Evolutionary conservation across 139 green algal species (phyloP).

Genomic region (Ostreobium quekettii): DNA sequence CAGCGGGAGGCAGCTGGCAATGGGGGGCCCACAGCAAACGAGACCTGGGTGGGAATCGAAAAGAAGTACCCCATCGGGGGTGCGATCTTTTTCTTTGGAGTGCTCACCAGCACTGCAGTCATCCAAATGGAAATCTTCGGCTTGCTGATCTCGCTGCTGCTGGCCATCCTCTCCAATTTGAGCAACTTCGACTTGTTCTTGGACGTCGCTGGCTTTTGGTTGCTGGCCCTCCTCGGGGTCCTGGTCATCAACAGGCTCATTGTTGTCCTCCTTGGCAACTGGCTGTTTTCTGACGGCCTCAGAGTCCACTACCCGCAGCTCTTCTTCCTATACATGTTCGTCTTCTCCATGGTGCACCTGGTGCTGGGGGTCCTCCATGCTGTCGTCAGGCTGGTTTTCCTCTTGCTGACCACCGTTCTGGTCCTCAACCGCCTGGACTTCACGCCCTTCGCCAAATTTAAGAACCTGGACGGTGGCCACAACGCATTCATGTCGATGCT

Average conservation of each 20-base stretch:
- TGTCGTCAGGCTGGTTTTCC: constrained; percentile 1
- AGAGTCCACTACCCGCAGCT: constrained; percentile 1
- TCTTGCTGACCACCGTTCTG: constrained; percentile 7
- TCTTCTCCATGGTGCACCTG: constrained; percentile 10
- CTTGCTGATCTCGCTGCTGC: not conserved
- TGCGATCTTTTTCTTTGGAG: constrained; percentile 10
- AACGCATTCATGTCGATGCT: constrained; percentile 21
- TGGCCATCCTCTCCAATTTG: constrained; percentile 15
- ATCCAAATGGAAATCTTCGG: constrained; percentile 17
- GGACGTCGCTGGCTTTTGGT: not conserved
- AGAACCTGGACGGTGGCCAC: constrained; percentile 18
- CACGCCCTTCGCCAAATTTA: constrained; percentile 5
- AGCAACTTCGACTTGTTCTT: constrained; percentile 6
- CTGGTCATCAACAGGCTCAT: not conserved
- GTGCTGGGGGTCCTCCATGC: constrained; percentile 16
- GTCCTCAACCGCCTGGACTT: constrained; percentile 15
- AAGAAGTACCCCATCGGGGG: constrained; percentile 16
- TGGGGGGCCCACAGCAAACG: not conserved
- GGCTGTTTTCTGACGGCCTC: not conserved
- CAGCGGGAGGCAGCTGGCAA: not conserved
- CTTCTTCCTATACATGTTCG: constrained; percentile 14
- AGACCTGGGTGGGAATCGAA: constrained; percentile 6
- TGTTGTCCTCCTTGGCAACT: not conserved
- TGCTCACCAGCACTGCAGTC: constrained; percentile 16
- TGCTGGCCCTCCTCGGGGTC: not conserved